Percentiles rank a stretch among this genome's conserved stretches.
phyloP scores from a whole-genome alignment of 306 rosid species.

The Corylus americana region DNA sequence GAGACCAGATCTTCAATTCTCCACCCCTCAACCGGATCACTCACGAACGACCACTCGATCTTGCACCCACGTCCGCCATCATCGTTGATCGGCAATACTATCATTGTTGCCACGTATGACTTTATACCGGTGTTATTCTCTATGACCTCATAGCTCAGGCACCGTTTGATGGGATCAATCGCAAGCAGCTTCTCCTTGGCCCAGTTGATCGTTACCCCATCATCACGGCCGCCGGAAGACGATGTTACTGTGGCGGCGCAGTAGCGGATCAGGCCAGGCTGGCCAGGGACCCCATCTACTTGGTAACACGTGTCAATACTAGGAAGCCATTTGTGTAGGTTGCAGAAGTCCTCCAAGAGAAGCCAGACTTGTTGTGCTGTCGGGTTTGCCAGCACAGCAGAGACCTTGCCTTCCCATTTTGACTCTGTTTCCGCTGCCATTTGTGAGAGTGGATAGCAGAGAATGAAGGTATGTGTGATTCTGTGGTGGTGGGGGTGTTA shows the following conservation, averaged over 20 bases:
- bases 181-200: conserved; percentile 53
- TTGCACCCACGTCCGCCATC: conserved; percentile 36
- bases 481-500: neutral
- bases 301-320: conserved; percentile 37
- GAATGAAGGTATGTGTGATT: neutral
- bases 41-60: conserved; percentile 56
- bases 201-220: conserved; percentile 29
- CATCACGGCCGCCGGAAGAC: neutral
- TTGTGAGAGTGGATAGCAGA: neutral
- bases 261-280: conserved; percentile 52
- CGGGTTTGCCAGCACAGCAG: conserved; percentile 9
- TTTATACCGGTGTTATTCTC: conserved; percentile 54
- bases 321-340: conserved; percentile 41
- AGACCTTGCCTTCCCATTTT: conserved; percentile 40
- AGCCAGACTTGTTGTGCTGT: conserved; percentile 38
- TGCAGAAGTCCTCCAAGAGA: conserved; percentile 56
- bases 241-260: conserved; percentile 29
- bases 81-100: conserved; percentile 24
- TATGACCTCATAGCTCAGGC: conserved; percentile 44
- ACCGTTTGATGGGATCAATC: conserved; percentile 45
- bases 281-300: conserved; percentile 40
- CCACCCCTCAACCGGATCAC: conserved; percentile 58
- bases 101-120: conserved; percentile 39
- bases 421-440: neutral
- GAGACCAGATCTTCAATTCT: conserved; percentile 32